A percentile compares a stretch with the other conserved stretches of the same genome.
These are phyloP conservation scores for Fragilariopsis cylindrus DNA, from an alignment of 108 stramenopile genomes.

Conservation along the genomic window DNA sequence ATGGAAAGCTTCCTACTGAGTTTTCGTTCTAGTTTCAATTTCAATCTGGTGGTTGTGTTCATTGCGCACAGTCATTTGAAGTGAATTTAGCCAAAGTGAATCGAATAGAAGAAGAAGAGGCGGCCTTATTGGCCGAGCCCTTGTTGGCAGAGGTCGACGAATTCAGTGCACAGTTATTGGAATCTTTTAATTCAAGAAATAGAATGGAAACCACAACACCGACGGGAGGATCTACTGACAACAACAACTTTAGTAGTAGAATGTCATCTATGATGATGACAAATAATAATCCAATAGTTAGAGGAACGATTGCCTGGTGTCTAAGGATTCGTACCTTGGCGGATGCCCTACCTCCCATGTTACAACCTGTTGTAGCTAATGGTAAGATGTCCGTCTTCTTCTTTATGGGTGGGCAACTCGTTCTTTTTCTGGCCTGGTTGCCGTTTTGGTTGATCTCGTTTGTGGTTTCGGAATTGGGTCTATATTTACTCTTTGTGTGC, in stretches of 20 bases:
- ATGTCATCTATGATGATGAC: conserved; percentile 4
- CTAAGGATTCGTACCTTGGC: conserved; percentile 40
- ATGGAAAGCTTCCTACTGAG: too few relatives aligned
- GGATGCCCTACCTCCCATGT: conserved; percentile 41
- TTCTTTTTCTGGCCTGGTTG: conserved; percentile 46
- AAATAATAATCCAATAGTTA: not conserved
- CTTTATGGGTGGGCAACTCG: conserved; percentile 37
- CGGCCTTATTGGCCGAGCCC: conserved; percentile 14
- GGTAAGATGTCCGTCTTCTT: conserved; percentile 44
- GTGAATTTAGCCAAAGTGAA: conserved; percentile 17
- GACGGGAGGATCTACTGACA: not conserved
- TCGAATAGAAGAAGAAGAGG: conserved; percentile 18
- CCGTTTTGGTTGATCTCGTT: conserved; percentile 57
- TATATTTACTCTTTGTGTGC: conserved; percentile 41
- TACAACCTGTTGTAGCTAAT: conserved; percentile 40
- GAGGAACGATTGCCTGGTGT: conserved; percentile 1
- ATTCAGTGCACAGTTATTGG: conserved; percentile 5
- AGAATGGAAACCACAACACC: conserved; percentile 7
- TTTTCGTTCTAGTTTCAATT: too few relatives aligned
- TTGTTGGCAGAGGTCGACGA: conserved; percentile 20
- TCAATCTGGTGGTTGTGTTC: not conserved
- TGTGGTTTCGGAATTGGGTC: conserved; percentile 67
- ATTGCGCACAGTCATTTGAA: not conserved
- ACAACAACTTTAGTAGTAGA: not conserved
- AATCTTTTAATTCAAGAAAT: not conserved